Percentiles rank a stretch among this genome's conserved stretches.
phyloP scores from a whole-genome alignment of 768 basidiomycete species.

The Boletus rubropictus region DNA sequence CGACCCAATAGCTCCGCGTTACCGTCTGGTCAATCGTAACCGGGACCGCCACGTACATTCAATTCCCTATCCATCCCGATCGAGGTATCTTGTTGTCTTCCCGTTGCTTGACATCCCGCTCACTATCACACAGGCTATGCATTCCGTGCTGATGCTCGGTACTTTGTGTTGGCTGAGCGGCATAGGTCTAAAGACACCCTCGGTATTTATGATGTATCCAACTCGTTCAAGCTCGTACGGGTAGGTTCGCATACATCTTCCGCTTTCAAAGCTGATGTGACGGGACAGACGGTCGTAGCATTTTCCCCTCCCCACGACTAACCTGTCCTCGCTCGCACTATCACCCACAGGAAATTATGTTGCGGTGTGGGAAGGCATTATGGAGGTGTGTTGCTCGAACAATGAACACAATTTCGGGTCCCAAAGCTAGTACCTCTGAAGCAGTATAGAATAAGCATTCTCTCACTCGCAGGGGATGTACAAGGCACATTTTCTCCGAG shows the following conservation, averaged over 20 bases:
- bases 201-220: constrained; percentile 73
- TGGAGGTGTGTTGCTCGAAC: constrained; percentile 55
- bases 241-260: constrained; percentile 33
- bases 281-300: constrained; percentile 46
- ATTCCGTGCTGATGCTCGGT: constrained; percentile 74
- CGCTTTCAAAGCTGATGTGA: constrained; percentile 15
- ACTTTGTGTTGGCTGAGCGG: constrained; percentile 81
- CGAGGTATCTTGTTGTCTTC: constrained; percentile 43
- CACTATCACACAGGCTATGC: constrained; percentile 51
- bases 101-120: neutral
- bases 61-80: constrained; percentile 78
- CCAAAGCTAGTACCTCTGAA: neutral
- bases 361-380: constrained; percentile 77
- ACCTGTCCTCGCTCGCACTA: constrained; percentile 62
- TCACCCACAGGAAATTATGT: constrained; percentile 74
- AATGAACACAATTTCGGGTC: neutral
- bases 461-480: constrained; percentile 60
- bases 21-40: constrained; percentile 81
- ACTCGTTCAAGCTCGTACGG: constrained; percentile 66
- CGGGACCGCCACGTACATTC: constrained; percentile 74
- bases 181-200: constrained; percentile 87
- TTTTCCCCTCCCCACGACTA: constrained; percentile 72
- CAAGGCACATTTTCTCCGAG: constrained; percentile 65
- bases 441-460: constrained; percentile 72
- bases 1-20: constrained; percentile 59